Conservation (phyloP, 495 filamentous ascomycete genomes). For the Neurospora sp. region DNA sequence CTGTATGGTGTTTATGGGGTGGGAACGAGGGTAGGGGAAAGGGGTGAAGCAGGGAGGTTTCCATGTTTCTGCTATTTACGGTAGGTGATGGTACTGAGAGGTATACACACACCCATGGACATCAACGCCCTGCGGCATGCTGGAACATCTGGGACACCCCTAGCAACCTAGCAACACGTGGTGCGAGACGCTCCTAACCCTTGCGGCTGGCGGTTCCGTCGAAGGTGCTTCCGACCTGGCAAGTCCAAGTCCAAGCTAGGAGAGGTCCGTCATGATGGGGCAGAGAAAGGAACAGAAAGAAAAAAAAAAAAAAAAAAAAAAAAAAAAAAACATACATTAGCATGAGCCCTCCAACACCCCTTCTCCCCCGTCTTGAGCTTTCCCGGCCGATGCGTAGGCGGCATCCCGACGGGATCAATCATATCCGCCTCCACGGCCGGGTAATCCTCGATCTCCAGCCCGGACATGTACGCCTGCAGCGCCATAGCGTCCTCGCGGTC, state of each 20-base stretch:
- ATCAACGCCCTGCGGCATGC: constrained; percentile 93
- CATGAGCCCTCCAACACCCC: constrained; percentile 15
- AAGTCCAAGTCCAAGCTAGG: constrained; percentile 60
- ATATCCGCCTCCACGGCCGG: constrained; percentile 12
- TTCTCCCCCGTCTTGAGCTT: constrained; percentile 7
- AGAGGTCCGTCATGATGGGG: constrained; percentile 41
- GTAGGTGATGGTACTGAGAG: not conserved
- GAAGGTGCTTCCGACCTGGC: constrained; percentile 52
- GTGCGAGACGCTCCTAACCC: constrained; percentile 60
- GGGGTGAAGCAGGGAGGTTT: not conserved
- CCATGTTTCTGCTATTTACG: too few relatives aligned
- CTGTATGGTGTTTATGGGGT: not conserved
- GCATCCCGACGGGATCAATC: constrained; percentile 15
- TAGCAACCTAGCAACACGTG: constrained; percentile 57
- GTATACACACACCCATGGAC: constrained; percentile 42
- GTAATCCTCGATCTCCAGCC: constrained; percentile 8
- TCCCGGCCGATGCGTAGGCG: constrained; percentile 10
- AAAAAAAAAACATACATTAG: constrained; percentile 7
- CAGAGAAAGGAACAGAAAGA: not conserved
- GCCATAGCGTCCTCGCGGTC: constrained; percentile 15
- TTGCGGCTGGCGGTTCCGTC: constrained; percentile 54
- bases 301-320: too few relatives aligned
- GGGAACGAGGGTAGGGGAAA: not conserved
- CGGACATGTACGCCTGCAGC: constrained; percentile 14
- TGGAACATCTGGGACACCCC: constrained; percentile 88